Conservation (phyloP, 2,329 filamentous ascomycete genomes). For the Tolypocladium pustulatum region DNA sequence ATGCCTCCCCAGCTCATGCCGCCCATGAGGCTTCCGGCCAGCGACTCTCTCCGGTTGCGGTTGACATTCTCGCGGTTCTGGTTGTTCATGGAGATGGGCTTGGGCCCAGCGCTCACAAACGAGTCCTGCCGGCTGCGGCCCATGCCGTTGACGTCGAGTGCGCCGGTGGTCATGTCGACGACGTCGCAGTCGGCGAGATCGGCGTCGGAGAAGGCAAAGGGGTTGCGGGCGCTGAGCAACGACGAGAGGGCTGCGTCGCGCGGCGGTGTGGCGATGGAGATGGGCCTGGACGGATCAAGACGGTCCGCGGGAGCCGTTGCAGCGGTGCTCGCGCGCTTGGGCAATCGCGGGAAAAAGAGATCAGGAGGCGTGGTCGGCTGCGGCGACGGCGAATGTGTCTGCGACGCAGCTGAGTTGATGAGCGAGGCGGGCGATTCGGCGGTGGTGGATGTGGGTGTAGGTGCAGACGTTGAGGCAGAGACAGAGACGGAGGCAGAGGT, state of each 20-base stretch:
- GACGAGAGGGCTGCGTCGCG: conserved; percentile 12
- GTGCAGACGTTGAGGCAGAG: neutral
- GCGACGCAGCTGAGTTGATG: conserved; percentile 19
- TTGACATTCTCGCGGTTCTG: conserved; percentile 48
- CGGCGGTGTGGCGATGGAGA: conserved; percentile 19
- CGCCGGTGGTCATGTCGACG: conserved; percentile 48
- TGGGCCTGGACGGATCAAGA: conserved; percentile 22
- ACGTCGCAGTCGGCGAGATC: conserved; percentile 17
- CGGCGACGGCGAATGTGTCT: conserved; percentile 25
- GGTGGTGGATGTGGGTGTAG: conserved; percentile 13
- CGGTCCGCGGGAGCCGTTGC: conserved; percentile 8
- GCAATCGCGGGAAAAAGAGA: conserved; percentile 9
- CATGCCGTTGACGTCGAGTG: conserved; percentile 45
- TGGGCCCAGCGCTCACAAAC: conserved; percentile 54
- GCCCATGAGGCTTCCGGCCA: conserved; percentile 57
- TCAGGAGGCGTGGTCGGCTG: conserved; percentile 21
- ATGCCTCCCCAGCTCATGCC: conserved; percentile 97
- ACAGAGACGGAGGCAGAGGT: neutral
- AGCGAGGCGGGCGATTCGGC: conserved; percentile 22
- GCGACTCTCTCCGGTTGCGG: conserved; percentile 48
- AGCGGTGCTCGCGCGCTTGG: conserved; percentile 6
- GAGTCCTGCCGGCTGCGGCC: conserved; percentile 52
- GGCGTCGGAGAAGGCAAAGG: conserved; percentile 14
- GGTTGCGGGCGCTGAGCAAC: conserved; percentile 12
- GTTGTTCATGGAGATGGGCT: conserved; percentile 57